Evolutionary conservation across 345 rosid genomes (phyloP).

Genomic region (Linum usitatissimum): DNA sequence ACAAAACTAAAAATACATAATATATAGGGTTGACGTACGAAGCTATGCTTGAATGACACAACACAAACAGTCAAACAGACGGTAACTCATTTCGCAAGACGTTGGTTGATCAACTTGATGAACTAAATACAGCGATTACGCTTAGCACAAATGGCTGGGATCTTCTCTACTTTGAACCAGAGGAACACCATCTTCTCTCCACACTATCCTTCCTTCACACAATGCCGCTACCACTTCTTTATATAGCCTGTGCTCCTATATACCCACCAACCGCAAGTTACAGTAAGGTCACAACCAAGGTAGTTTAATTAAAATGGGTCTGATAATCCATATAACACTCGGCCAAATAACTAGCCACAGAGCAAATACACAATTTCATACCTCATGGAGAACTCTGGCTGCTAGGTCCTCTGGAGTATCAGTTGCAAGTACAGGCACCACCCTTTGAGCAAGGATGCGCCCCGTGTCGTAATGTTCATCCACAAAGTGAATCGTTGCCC

Average conservation of each 20-base stretch:
- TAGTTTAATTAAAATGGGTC: neutral
- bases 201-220: slow-evolving; percentile 55
- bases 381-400: slow-evolving; percentile 71
- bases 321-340: neutral
- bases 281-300: neutral
- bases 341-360: neutral
- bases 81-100: too few species aligned
- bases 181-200: slow-evolving; percentile 88
- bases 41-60: too few species aligned
- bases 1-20: too few species aligned
- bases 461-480: slow-evolving; percentile 85
- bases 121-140: neutral
- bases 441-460: slow-evolving; percentile 71
- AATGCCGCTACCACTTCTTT: slow-evolving; percentile 58
- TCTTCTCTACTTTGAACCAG: slow-evolving; percentile 51
- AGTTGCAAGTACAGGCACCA: slow-evolving; percentile 48
- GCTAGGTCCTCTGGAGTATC: slow-evolving; percentile 72
- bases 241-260: slow-evolving; percentile 69
- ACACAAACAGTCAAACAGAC: too few species aligned
- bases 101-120: too few species aligned
- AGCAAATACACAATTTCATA: slow-evolving; percentile 6
- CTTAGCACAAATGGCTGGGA: slow-evolving; percentile 31
- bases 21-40: too few species aligned
- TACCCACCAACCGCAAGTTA: neutral
- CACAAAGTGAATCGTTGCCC: slow-evolving; percentile 88